These are phyloP conservation scores for Gypsophila paniculata DNA, from an alignment of 179 eudicot species.

Conservation along the genomic window DNA sequence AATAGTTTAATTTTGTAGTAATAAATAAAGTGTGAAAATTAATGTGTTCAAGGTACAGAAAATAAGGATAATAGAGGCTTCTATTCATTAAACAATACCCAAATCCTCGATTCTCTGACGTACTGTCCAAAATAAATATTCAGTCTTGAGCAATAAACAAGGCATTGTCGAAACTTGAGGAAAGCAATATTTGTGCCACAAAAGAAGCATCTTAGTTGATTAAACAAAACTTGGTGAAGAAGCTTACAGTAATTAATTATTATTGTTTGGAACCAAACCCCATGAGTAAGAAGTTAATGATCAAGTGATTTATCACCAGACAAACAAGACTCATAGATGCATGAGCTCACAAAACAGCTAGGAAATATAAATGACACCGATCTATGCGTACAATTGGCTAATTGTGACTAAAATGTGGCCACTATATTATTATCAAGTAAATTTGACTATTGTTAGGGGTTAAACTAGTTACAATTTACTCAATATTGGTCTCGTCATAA, in stretches of 20 bases:
- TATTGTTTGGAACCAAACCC: not conserved
- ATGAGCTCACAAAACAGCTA: constrained; percentile 30
- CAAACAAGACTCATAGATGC: constrained; percentile 44
- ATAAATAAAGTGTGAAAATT: constrained; percentile 23
- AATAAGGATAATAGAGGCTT: constrained; percentile 64
- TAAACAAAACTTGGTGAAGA: constrained; percentile 19
- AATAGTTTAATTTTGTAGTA: constrained; percentile 17
- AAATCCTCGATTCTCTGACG: constrained; percentile 42
- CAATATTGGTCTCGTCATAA: too few species aligned
- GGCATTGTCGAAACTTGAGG: constrained; percentile 43
- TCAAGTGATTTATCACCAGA: constrained; percentile 40
- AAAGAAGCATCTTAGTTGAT: constrained; percentile 45
- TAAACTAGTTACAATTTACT: too few species aligned
- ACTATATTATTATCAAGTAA: too few species aligned
- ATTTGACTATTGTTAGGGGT: too few species aligned
- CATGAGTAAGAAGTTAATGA: constrained; percentile 22
- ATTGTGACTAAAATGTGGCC: too few species aligned
- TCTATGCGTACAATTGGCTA: too few species aligned
- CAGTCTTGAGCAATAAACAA: constrained; percentile 25
- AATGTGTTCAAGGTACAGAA: constrained; percentile 80
- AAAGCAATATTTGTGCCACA: constrained; percentile 38
- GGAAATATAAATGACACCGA: not conserved
- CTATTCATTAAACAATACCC: constrained; percentile 46
- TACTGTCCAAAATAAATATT: constrained; percentile 13
- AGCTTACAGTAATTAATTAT: not conserved